These are phyloP conservation scores for Cladophialophora chaetospira DNA, from an alignment of 2,329 filamentous ascomycete genomes.

Conservation along the genomic window DNA sequence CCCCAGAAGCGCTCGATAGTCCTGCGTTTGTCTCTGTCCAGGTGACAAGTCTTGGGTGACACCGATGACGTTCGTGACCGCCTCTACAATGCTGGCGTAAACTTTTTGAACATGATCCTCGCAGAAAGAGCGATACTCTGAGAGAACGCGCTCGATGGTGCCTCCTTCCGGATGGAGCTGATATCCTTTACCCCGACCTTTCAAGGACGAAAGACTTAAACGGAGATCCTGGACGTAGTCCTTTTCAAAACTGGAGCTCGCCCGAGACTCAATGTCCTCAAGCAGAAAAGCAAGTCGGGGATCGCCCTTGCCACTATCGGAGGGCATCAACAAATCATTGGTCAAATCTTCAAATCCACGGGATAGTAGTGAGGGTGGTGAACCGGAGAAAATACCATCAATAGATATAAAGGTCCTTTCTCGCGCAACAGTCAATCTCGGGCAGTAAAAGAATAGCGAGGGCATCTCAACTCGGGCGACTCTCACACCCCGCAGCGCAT, in stretches of 20 bases:
- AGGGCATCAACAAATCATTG: too few species aligned
- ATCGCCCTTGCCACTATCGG: too few species aligned
- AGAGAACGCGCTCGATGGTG: neutral
- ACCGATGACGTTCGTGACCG: neutral
- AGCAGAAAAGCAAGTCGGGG: neutral
- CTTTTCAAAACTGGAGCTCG: neutral
- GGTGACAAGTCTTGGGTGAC: neutral
- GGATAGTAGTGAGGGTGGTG: neutral
- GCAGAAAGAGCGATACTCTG: neutral
- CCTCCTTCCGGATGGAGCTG: neutral
- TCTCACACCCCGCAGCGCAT: neutral
- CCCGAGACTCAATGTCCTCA: neutral
- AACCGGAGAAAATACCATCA: neutral
- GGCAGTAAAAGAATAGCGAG: too few species aligned
- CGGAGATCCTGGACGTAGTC: neutral
- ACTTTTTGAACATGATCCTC: neutral
- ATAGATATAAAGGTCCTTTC: neutral
- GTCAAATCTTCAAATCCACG: neutral
- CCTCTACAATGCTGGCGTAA: neutral
- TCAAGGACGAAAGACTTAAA: neutral
- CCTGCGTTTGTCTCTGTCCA: neutral
- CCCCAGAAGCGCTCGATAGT: neutral
- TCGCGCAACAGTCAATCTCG: neutral
- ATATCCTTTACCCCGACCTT: neutral
- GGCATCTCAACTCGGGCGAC: neutral